A percentile compares a stretch with the other conserved stretches of the same genome.
Evolutionary conservation across 2,329 filamentous ascomycete genomes (phyloP).

Genomic region (Fusarium austroafricanum): DNA sequence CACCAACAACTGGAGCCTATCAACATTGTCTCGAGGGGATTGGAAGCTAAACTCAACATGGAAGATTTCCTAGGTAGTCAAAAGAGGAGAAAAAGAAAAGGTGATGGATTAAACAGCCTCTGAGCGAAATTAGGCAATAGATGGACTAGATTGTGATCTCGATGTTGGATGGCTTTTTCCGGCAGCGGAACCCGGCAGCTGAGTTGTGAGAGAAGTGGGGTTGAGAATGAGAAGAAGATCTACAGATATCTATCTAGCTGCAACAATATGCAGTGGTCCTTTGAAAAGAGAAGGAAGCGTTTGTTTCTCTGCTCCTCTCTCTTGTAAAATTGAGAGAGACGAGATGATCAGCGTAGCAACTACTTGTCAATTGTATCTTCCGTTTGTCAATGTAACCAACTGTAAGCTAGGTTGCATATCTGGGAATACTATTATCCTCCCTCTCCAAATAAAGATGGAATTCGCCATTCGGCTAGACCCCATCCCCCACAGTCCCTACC

Average conservation of each 20-base stretch:
- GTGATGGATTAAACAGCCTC: neutral
- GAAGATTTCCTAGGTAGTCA: neutral
- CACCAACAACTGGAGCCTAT: neutral
- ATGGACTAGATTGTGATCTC: neutral
- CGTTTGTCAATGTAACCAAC: constrained; percentile 1
- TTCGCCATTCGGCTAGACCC: constrained; percentile 26
- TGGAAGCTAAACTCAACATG: neutral
- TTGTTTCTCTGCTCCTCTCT: neutral
- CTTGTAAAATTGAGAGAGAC: neutral
- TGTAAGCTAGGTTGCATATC: neutral
- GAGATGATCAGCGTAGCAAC: neutral
- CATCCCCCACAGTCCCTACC: constrained; percentile 34
- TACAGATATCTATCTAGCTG: neutral
- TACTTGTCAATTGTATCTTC: neutral
- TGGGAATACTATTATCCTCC: constrained; percentile 7
- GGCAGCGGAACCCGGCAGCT: constrained; percentile 29
- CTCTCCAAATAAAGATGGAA: constrained; percentile 1
- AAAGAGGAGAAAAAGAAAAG: constrained; percentile 1
- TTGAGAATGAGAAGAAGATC: constrained; percentile 1
- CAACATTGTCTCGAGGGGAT: neutral
- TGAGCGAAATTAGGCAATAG: constrained; percentile 10
- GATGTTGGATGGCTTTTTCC: constrained; percentile 3
- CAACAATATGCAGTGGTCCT: neutral
- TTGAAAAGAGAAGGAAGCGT: neutral
- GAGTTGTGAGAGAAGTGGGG: constrained; percentile 2